These are phyloP conservation scores for Colletotrichum horii DNA, from an alignment of 2,329 filamentous ascomycete genomes.

Conservation along the genomic window DNA sequence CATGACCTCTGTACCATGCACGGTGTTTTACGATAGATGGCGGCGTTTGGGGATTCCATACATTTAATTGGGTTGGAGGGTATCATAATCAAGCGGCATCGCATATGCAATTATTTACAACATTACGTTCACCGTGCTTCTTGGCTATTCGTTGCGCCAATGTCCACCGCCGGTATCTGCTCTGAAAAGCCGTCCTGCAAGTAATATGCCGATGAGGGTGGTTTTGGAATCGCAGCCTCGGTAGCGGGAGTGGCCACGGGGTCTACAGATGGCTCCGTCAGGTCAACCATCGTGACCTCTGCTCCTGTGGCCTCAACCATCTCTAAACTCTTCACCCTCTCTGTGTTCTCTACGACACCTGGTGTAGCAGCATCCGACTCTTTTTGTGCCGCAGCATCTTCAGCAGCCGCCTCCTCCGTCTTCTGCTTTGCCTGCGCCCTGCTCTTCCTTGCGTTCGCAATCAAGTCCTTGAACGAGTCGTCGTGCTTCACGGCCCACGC, in stretches of 20 bases:
- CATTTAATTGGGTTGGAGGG: neutral
- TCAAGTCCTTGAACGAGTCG: slow-evolving; percentile 77
- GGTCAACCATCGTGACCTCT: neutral
- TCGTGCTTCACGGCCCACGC: slow-evolving; percentile 79
- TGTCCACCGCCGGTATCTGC: neutral
- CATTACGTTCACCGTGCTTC: neutral
- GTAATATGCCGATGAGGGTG: neutral
- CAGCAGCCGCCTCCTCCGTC: neutral
- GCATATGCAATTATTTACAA: neutral
- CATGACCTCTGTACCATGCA: neutral
- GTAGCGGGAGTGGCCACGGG: neutral
- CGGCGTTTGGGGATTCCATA: neutral
- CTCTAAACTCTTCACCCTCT: neutral
- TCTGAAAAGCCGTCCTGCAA: slow-evolving; percentile 17
- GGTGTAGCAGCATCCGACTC: neutral
- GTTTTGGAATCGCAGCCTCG: neutral
- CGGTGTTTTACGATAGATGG: neutral
- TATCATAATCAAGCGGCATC: slow-evolving; percentile 6
- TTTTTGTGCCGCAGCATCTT: neutral
- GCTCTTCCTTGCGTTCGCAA: slow-evolving; percentile 73
- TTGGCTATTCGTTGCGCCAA: neutral
- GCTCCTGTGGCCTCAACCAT: neutral
- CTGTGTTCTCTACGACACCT: neutral
- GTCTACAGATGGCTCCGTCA: neutral
- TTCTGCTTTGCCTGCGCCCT: slow-evolving; percentile 44